A percentile compares a stretch with the other conserved stretches of the same genome.
Conservation (phyloP, 306 rosid species). For the Albizia julibrissin region DNA sequence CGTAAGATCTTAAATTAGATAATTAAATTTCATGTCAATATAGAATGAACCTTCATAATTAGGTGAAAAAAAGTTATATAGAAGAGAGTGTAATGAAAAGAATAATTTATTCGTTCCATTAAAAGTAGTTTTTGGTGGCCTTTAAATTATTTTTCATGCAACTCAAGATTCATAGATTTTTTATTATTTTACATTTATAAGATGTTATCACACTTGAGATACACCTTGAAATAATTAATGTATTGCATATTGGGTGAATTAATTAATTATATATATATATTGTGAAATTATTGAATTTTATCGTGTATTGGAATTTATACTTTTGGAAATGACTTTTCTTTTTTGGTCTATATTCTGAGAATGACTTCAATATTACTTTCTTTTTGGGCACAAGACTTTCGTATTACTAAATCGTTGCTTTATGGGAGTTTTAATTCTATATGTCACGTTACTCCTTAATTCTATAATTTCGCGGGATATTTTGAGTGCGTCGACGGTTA, state of each 20-base stretch:
- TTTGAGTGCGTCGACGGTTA: neutral
- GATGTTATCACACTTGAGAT: neutral
- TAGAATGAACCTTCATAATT: too few relatives aligned
- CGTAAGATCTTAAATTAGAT: too few relatives aligned
- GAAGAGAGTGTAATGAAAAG: too few relatives aligned
- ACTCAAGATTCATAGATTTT: neutral
- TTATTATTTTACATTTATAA: too few relatives aligned
- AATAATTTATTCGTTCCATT: neutral
- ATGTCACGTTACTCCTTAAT: neutral
- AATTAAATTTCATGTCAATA: too few relatives aligned
- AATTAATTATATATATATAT: too few relatives aligned
- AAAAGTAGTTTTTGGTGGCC: too few relatives aligned
- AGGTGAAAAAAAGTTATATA: too few relatives aligned
- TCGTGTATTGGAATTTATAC: neutral
- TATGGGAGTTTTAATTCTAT: neutral
- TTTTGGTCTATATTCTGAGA: neutral
- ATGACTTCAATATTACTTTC: neutral
- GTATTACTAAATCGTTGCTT: neutral
- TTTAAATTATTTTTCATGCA: neutral
- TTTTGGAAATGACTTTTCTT: neutral
- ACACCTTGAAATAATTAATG: too few relatives aligned
- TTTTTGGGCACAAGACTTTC: neutral
- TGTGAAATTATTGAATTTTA: neutral
- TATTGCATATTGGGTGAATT: neutral
- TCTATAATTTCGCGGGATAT: neutral